phyloP scores from a whole-genome alignment of 768 basidiomycete genomes.

The Boletus vermiculosoides region DNA sequence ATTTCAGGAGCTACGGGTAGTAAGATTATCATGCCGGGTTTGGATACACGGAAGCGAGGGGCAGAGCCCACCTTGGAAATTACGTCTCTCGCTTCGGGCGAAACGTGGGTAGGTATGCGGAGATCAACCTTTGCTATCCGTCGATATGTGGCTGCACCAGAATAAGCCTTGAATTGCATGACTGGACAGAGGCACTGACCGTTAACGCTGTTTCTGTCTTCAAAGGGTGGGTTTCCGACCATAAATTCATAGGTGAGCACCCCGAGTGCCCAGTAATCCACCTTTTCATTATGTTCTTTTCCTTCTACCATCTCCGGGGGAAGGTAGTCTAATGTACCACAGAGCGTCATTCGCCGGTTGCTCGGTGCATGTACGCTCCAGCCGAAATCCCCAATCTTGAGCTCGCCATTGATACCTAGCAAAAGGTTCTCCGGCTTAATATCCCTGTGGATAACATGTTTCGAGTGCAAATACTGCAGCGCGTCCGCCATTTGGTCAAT shows the following conservation, averaged over 20 bases:
- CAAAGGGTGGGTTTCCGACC: constrained; percentile 81
- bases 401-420: constrained; percentile 90
- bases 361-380: constrained; percentile 98
- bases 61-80: constrained; percentile 39
- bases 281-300: constrained; percentile 83
- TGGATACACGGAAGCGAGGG: background rate
- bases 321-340: constrained; percentile 94
- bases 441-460: constrained; percentile 98
- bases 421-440: constrained; percentile 99
- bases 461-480: constrained; percentile 83
- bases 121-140: constrained; percentile 89
- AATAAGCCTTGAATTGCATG: constrained; percentile 8
- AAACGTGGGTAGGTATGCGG: constrained; percentile 40
- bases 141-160: constrained; percentile 73
- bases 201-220: constrained; percentile 74
- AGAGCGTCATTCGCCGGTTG: constrained; percentile 85
- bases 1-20: constrained; percentile 67
- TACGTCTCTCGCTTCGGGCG: constrained; percentile 45
- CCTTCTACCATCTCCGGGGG: constrained; percentile 99
- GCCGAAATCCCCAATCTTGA: constrained; percentile 98
- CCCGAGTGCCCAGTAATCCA: constrained; percentile 96
- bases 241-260: constrained; percentile 97
- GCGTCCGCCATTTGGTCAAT: constrained; percentile 99
- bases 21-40: constrained; percentile 12
- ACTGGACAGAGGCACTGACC: constrained; percentile 45